Conservation (phyloP, 2,329 filamentous ascomycete genomes). For the Aschersonia sp. region DNA sequence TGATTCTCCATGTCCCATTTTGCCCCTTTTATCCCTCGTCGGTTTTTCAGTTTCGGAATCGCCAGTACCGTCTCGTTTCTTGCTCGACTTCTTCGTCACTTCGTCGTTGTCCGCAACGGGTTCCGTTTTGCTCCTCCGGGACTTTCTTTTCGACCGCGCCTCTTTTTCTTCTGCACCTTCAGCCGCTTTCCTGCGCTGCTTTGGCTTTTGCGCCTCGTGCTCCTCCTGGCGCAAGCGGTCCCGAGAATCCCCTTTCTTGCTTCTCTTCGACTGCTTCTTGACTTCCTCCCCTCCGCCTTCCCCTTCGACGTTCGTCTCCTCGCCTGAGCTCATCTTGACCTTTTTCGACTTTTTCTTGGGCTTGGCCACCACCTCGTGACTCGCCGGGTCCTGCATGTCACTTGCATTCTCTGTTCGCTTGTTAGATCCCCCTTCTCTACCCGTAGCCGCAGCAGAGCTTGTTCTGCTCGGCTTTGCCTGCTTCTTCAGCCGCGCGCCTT, state of each 20-base stretch:
- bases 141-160: no score
- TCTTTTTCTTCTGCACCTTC: no score
- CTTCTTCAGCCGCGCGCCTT: slow-evolving; percentile 13
- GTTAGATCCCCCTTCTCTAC: background rate
- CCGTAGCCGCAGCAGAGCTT: background rate
- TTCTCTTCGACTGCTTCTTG: background rate
- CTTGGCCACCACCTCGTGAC: no score
- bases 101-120: no score
- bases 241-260: background rate
- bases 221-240: no score
- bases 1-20: slow-evolving; percentile 14
- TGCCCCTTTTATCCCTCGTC: slow-evolving; percentile 32
- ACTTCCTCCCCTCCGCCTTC: background rate
- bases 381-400: no score
- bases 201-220: no score
- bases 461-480: slow-evolving; percentile 20
- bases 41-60: slow-evolving; percentile 30
- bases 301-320: slow-evolving; percentile 6
- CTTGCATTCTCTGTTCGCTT: no score
- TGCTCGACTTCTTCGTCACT: slow-evolving; percentile 18
- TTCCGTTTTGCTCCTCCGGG: no score
- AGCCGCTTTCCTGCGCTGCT: no score
- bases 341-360: no score
- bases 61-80: slow-evolving; percentile 24
- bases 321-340: background rate